These are phyloP conservation scores for Saccharomyces hybrid DNA, from an alignment of 1,139 yeast species.

Conservation along the genomic window DNA sequence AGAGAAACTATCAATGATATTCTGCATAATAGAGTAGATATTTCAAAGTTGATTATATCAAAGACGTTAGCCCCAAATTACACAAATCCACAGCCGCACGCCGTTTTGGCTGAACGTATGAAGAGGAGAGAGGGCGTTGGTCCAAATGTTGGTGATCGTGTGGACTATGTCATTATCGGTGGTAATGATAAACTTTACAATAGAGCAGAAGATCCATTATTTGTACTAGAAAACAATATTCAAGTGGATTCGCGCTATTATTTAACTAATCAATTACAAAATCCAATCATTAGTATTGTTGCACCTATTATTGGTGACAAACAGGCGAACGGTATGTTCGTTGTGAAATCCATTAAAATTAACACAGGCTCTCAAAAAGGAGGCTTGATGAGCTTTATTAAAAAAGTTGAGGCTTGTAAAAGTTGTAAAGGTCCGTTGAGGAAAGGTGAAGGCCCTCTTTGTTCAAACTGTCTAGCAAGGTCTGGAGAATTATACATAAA, in stretches of 20 bases:
- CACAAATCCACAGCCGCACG: slow-evolving; percentile 95
- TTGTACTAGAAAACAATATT: slow-evolving; percentile 80
- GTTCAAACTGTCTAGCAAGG: slow-evolving; percentile 66
- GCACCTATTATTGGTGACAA: slow-evolving; percentile 91
- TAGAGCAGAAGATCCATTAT: slow-evolving; percentile 94
- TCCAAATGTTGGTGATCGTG: slow-evolving; percentile 95
- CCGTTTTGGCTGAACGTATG: slow-evolving; percentile 94
- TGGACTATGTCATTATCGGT: slow-evolving; percentile 89
- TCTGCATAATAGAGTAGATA: slow-evolving; percentile 82
- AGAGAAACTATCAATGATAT: slow-evolving; percentile 85
- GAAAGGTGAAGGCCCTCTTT: slow-evolving; percentile 68
- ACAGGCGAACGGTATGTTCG: slow-evolving; percentile 67
- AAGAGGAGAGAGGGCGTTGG: slow-evolving; percentile 95
- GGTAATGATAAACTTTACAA: slow-evolving; percentile 88
- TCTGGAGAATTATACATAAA: slow-evolving; percentile 76
- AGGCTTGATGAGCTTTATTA: slow-evolving; percentile 86
- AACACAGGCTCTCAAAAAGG: slow-evolving; percentile 54
- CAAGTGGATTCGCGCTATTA: slow-evolving; percentile 95
- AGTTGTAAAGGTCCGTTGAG: slow-evolving; percentile 79
- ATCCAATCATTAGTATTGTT: slow-evolving; percentile 88
- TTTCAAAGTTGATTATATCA: slow-evolving; percentile 89
- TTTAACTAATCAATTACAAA: slow-evolving; percentile 84
- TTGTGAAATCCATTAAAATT: slow-evolving; percentile 42
- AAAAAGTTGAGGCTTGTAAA: slow-evolving; percentile 80
- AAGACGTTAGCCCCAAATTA: slow-evolving; percentile 90